Evolutionary conservation across 2,329 filamentous ascomycete species (phyloP).

Genomic region (Nannizzia gypsea): DNA sequence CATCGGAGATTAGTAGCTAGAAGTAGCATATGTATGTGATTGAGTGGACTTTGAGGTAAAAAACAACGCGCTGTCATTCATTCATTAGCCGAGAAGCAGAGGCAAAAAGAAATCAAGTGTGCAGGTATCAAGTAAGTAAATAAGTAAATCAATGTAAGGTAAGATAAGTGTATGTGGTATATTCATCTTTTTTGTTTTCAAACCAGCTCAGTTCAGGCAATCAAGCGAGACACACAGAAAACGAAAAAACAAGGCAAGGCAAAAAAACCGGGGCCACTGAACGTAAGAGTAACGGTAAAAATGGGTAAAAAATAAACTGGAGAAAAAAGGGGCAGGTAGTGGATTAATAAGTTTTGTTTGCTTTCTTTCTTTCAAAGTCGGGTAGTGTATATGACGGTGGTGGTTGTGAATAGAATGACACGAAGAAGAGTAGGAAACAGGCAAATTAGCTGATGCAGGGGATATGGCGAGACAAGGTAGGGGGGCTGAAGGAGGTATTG

Average conservation of each 20-base stretch:
- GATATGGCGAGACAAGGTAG: not conserved
- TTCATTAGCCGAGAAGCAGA: not conserved
- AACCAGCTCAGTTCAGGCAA: not conserved
- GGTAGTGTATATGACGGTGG: not conserved
- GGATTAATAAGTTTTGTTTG: not conserved
- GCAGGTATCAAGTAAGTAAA: too few species aligned
- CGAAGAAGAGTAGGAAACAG: not conserved
- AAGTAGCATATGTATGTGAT: not conserved
- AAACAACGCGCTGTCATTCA: not conserved
- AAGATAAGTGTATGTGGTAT: not conserved
- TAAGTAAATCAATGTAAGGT: too few species aligned
- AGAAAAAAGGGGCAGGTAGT: not conserved
- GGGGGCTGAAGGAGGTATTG: too few species aligned
- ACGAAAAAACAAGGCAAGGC: not conserved
- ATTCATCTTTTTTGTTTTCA: constrained; percentile 1
- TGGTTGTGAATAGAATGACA: not conserved
- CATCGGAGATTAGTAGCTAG: not conserved
- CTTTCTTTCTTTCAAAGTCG: constrained; percentile 5
- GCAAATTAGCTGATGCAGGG: not conserved
- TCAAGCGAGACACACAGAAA: not conserved
- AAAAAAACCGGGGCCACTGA: not conserved
- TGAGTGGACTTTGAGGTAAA: not conserved
- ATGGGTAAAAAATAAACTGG: not conserved
- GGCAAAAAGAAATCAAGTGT: not conserved
- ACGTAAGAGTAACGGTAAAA: too few species aligned